Evolutionary conservation across 257 asterid species (phyloP).

Genomic region (Sherardia arvensis): DNA sequence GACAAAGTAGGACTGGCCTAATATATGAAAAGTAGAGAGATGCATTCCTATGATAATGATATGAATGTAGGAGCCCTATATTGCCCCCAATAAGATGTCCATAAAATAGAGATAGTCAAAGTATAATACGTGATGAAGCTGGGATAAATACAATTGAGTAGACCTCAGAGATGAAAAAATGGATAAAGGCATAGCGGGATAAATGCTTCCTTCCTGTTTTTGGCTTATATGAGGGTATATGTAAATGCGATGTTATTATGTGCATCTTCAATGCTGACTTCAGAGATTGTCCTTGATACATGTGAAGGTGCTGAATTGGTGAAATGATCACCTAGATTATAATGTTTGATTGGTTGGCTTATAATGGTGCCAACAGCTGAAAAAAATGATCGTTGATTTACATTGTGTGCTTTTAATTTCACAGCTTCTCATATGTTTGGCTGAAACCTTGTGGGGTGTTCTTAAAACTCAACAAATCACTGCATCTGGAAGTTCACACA

Average conservation of each 20-base stretch:
- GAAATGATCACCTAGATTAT: neutral
- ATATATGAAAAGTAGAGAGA: no score
- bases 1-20: neutral
- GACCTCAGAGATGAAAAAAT: neutral
- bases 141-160: neutral
- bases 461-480: conserved; percentile 42
- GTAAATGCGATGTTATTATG: no score
- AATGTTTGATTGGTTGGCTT: neutral
- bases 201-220: no score
- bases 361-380: neutral
- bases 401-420: conserved; percentile 17
- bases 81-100: neutral
- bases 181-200: neutral
- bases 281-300: no score
- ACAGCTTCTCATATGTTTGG: conserved; percentile 66
- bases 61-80: neutral
- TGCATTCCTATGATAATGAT: neutral
- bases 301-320: neutral
- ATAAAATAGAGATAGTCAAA: neutral
- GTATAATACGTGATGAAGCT: neutral
- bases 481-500: conserved; percentile 24
- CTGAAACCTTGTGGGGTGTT: conserved; percentile 80
- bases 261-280: neutral
- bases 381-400: neutral
- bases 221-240: neutral